Base-by-base conservation (phyloP, 495 filamentous ascomycete species). In the Neurospora sp. region DNA sequence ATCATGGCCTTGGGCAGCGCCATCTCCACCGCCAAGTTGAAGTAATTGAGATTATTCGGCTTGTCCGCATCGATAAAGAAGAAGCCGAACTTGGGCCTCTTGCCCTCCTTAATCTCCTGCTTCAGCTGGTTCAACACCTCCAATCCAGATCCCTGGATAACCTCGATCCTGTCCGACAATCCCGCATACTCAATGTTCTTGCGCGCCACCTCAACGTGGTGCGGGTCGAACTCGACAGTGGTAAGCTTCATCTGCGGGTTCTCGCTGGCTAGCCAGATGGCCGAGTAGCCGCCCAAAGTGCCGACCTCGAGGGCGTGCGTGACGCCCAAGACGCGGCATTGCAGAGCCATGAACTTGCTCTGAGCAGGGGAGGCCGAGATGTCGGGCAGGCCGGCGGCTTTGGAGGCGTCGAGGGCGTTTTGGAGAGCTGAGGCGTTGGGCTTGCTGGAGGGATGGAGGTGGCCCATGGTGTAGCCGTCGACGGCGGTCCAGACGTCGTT, bases 61-160 rank as follows among this genome's bases (percentile, higher is more conserved):
- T 82, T 84, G 39, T 83, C 85, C 9, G 86, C 86, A 80, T 88
- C 86, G 70, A 89, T 84, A 44, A 88, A 88, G 1, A 85, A 76
- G 71, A 88, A 84, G 62, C 85, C 85, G 73, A 88, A 86, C 70
- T 73, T 73, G 44, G 73, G 74, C n/a, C 84, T 74, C 9, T 85
- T 85, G 16, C 85, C 86, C 69, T 84, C 73, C 44, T 85, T 81
- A 16, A 88, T 80, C 72, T 85, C 85, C 39, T 77, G 73, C 10
- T 69, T 77, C 14, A 89, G 77, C 72, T 76, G 71, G 10, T 82
- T 79, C 20, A 89, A 71, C 1, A 87, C 78, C 41, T 87, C 85
- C 31, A 85, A 41, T 2, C 80, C 87, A 0, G 83, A 81, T 1
- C 86, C 85, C 3, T 83, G 76, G 12, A 86, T 76, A 3, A 88